These are phyloP conservation scores for Pascua guehoae DNA, from an alignment of 1,284 basidiomycete species.

Conservation along the genomic window DNA sequence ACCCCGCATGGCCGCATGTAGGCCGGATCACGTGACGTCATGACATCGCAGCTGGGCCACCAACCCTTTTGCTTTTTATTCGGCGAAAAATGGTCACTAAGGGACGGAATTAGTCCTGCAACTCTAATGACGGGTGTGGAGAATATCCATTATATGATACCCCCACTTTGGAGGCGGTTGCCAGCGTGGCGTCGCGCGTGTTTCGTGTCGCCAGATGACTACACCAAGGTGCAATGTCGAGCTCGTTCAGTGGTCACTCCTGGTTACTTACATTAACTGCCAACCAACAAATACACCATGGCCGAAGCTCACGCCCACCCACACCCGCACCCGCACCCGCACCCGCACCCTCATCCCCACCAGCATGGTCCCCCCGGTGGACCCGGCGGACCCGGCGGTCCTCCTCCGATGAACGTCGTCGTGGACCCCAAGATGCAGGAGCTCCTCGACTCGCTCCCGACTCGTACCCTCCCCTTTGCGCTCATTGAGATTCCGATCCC, in stretches of 20 bases:
- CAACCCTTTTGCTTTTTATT: too few species aligned
- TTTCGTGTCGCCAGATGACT: too few species aligned
- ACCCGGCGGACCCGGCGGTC: slow-evolving; percentile 4
- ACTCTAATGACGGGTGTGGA: too few species aligned
- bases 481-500: slow-evolving; percentile 28
- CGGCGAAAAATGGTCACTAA: too few species aligned
- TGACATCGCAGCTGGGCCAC: too few species aligned
- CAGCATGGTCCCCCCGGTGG: slow-evolving; percentile 11
- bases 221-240: too few species aligned
- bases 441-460: slow-evolving; percentile 42
- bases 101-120: too few species aligned
- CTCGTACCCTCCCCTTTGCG: slow-evolving; percentile 30
- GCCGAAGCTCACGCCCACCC: slow-evolving; percentile 12
- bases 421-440: slow-evolving; percentile 38
- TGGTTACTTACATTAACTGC: not conserved
- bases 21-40: too few species aligned
- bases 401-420: slow-evolving; percentile 23
- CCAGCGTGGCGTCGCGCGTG: too few species aligned
- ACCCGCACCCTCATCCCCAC: slow-evolving; percentile 11
- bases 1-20: too few species aligned
- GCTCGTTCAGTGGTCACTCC: not conserved
- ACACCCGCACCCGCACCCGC: slow-evolving; percentile 19
- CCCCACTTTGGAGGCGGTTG: too few species aligned
- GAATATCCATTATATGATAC: too few species aligned
- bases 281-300: not conserved